A percentile compares a stretch with the other conserved stretches of the same genome.
Conservation (phyloP, 73 alveolate species). For the Paramecium sexaurelia region DNA sequence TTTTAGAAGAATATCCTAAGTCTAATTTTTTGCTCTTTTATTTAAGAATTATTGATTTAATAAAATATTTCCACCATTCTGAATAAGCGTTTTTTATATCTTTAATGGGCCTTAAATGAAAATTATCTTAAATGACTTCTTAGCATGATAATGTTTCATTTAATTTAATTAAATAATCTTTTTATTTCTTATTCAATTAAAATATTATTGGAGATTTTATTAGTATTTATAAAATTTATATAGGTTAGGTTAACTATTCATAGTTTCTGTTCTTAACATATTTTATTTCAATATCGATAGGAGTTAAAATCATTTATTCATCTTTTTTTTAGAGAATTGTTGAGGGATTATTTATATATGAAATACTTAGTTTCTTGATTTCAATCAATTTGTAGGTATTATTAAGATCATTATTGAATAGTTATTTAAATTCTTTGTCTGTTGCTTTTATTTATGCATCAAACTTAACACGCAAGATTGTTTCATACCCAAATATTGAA, state of each 20-base stretch:
- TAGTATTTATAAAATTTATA: not conserved
- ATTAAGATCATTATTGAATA: conserved; percentile 11
- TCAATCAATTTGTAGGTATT: not conserved
- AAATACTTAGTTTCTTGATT: conserved; percentile 1
- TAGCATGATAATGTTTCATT: not conserved
- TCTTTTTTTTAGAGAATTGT: not conserved
- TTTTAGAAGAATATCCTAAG: conserved; percentile 31
- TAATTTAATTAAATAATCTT: not conserved
- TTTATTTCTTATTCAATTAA: conserved; percentile 35
- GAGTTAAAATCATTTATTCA: not conserved
- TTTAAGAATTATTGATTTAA: not conserved
- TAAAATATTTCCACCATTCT: conserved; percentile 60
- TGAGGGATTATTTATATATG: not conserved
- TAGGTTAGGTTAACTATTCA: not conserved
- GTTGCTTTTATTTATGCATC: conserved; percentile 40
- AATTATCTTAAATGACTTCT: conserved; percentile 48
- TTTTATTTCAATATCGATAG: conserved; percentile 19
- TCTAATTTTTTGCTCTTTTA: conserved; percentile 12
- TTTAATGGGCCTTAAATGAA: conserved; percentile 9
- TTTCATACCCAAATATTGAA: conserved; percentile 35
- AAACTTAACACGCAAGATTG: not conserved
- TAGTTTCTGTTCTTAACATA: not conserved
- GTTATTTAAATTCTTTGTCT: conserved; percentile 2
- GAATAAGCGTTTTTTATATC: not conserved
- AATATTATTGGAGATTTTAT: conserved; percentile 22